Percentiles rank a stretch among this genome's conserved stretches.
Conservation (phyloP, 495 filamentous ascomycete species). For the Trichoderma erinaceum region DNA sequence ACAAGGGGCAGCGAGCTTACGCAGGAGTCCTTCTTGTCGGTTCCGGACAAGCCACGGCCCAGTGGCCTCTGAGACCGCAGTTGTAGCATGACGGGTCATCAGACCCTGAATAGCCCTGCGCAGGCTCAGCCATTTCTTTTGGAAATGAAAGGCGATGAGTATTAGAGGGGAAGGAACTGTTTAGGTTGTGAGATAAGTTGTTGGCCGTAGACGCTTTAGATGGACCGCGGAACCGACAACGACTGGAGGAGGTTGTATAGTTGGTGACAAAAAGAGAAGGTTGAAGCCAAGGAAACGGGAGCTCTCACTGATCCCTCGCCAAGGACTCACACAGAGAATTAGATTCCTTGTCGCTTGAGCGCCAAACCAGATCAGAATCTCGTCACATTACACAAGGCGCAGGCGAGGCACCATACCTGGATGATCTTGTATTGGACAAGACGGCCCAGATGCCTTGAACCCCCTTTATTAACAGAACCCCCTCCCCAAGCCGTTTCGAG, state of each 20-base stretch:
- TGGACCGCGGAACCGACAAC: background rate
- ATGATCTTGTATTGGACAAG: background rate
- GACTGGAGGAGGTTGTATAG: background rate
- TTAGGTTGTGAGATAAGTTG: background rate
- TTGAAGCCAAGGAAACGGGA: background rate
- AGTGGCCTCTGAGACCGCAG: conserved; percentile 43
- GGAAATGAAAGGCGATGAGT: conserved; percentile 18
- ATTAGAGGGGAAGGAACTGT: conserved; percentile 15
- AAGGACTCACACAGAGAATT: background rate
- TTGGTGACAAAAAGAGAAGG: background rate
- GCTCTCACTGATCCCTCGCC: background rate
- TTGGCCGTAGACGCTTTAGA: background rate
- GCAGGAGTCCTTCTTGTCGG: conserved; percentile 44
- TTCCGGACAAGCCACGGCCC: conserved; percentile 46
- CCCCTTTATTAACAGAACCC: background rate
- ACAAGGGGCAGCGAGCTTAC: conserved; percentile 42
- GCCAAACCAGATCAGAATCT: background rate
- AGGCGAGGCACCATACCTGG: background rate
- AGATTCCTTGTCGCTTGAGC: background rate
- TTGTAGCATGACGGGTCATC: conserved; percentile 45
- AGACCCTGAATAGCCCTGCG: conserved; percentile 31
- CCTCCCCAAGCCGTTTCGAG: conserved; percentile 11
- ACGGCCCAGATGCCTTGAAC: conserved; percentile 1
- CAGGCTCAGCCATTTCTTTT: conserved; percentile 27
- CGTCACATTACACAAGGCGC: conserved; percentile 6